Evolutionary conservation across 2,329 filamentous ascomycete species (phyloP).

Genomic region (Bipolaris oryzae): DNA sequence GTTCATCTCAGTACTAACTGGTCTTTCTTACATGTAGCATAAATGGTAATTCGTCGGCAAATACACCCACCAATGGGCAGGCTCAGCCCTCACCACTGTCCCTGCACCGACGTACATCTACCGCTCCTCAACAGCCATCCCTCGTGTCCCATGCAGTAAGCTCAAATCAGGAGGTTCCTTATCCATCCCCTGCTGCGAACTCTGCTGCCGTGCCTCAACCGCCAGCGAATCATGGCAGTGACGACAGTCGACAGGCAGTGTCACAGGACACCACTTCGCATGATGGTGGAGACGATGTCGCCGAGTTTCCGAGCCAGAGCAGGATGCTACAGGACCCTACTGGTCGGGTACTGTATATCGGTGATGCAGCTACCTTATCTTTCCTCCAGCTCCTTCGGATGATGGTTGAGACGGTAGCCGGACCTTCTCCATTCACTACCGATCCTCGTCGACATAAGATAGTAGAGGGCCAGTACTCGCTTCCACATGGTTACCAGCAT

Average conservation of each 20-base stretch:
- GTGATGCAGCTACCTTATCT: conserved; percentile 67
- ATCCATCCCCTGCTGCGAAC: conserved; percentile 27
- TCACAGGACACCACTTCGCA: conserved; percentile 42
- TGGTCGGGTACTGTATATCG: conserved; percentile 64
- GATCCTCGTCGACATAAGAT: conserved; percentile 64
- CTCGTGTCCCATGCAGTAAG: conserved; percentile 7
- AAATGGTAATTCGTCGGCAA: conserved; percentile 29
- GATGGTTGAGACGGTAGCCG: conserved; percentile 62
- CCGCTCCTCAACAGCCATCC: conserved; percentile 17
- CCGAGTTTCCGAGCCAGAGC: conserved; percentile 60
- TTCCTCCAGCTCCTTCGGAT: conserved; percentile 66
- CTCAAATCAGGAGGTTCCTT: conserved; percentile 30
- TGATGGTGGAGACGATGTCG: conserved; percentile 61
- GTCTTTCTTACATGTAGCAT: background rate
- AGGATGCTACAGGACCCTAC: conserved; percentile 66
- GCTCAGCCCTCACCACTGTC: conserved; percentile 28
- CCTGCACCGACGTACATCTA: conserved; percentile 23
- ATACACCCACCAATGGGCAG: conserved; percentile 32
- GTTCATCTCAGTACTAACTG: background rate
- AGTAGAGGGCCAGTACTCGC: conserved; percentile 59
- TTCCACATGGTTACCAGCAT: conserved; percentile 54
- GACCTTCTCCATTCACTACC: conserved; percentile 62
- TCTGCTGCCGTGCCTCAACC: conserved; percentile 34
- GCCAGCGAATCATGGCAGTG: conserved; percentile 25
- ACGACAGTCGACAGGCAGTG: conserved; percentile 31